A percentile compares a stretch with the other conserved stretches of the same genome.
Evolutionary conservation across 2,329 filamentous ascomycete species (phyloP).

Genomic region (Talaromyces verruculosus): DNA sequence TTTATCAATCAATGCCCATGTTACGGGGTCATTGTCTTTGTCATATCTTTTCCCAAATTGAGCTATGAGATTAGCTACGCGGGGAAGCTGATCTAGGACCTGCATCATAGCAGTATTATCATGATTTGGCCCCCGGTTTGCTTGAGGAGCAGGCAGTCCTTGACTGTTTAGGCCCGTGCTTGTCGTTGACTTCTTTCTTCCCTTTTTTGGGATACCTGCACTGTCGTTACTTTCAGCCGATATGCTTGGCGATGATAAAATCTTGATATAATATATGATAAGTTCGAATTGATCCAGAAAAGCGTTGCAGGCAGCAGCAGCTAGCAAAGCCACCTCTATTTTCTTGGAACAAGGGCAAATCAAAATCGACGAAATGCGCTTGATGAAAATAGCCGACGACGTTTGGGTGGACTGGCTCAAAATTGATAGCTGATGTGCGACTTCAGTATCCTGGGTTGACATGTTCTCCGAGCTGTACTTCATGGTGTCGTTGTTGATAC

Average conservation of each 20-base stretch:
- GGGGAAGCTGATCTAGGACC: neutral
- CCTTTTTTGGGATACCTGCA: neutral
- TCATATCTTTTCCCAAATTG: neutral
- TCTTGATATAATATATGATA: neutral
- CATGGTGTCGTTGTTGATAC: neutral
- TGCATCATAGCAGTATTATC: neutral
- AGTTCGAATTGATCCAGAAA: neutral
- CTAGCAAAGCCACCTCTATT: neutral
- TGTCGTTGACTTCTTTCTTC: neutral
- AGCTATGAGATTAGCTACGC: neutral
- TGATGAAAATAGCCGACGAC: neutral
- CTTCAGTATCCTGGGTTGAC: neutral
- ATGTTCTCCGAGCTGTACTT: neutral
- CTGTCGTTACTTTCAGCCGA: neutral
- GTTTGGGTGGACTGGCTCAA: neutral
- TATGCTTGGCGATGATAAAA: neutral
- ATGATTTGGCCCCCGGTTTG: neutral
- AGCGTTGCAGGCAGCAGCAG: neutral
- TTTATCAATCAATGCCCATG: neutral
- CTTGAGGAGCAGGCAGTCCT: neutral
- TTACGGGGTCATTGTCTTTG: neutral
- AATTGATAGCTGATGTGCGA: neutral
- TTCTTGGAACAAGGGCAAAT: neutral
- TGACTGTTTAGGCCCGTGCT: neutral
- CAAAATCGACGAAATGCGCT: neutral